Evolutionary conservation across 2,329 filamentous ascomycete genomes (phyloP).

Genomic region (Drechslerella stenobrocha): DNA sequence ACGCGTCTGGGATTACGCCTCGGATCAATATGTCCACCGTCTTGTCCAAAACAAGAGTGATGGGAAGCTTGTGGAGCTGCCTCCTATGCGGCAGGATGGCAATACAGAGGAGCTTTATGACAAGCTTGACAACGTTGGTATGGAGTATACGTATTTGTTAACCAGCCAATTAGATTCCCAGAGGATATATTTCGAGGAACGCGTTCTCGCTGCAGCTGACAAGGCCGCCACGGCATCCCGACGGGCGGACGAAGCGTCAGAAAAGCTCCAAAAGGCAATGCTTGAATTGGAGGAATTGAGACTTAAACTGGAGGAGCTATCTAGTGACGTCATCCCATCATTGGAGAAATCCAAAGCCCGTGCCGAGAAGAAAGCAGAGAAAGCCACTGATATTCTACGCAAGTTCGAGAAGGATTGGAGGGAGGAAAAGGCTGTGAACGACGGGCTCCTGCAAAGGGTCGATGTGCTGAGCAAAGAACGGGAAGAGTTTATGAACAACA

Average conservation of each 20-base stretch:
- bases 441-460: constrained; percentile 80
- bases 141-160: constrained; percentile 92
- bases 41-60: constrained; percentile 92
- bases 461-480: constrained; percentile 67
- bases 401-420: constrained; percentile 73
- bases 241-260: constrained; percentile 57
- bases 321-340: constrained; percentile 64
- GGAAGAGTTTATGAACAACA: constrained; percentile 64
- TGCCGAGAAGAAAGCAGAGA: constrained; percentile 68
- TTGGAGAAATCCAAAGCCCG: constrained; percentile 75
- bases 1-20: constrained; percentile 96
- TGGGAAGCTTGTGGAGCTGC: constrained; percentile 89
- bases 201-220: constrained; percentile 83
- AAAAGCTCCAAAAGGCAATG: constrained; percentile 60
- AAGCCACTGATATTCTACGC: constrained; percentile 74
- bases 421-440: constrained; percentile 83
- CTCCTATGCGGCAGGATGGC: constrained; percentile 55
- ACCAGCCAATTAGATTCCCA: constrained; percentile 92
- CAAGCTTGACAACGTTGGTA: constrained; percentile 75
- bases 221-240: constrained; percentile 62
- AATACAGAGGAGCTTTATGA: constrained; percentile 57
- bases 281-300: constrained; percentile 62
- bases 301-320: constrained; percentile 61
- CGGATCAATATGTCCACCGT: constrained; percentile 92
- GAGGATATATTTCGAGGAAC: constrained; percentile 88